Conservation (phyloP, 2,329 filamentous ascomycete genomes). For the Fusarium citri region DNA sequence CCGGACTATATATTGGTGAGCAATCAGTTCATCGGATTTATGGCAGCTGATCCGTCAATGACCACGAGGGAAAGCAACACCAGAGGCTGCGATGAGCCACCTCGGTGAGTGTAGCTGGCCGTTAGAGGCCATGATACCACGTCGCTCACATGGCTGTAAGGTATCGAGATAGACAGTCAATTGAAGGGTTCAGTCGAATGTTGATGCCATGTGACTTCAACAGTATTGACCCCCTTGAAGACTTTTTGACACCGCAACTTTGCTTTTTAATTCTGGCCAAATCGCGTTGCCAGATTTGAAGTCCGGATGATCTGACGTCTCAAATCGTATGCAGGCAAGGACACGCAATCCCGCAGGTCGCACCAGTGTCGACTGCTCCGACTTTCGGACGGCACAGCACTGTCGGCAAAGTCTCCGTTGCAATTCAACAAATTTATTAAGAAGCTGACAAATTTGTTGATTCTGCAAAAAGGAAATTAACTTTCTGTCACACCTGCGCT, state of each 20-base stretch:
- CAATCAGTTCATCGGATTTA: too few species aligned
- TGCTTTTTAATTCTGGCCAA: slow-evolving; percentile 3
- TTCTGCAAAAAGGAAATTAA: background rate
- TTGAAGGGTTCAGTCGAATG: background rate
- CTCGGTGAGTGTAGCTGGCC: background rate
- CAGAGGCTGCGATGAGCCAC: background rate
- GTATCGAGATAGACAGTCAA: accelerated
- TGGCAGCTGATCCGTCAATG: too few species aligned
- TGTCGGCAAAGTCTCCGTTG: background rate
- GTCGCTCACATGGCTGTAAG: background rate
- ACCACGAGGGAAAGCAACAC: too few species aligned
- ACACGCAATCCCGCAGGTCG: background rate
- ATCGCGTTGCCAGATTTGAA: background rate
- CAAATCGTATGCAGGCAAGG: background rate
- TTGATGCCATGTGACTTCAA: background rate
- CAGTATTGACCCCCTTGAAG: background rate
- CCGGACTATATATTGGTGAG: too few species aligned
- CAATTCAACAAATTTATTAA: background rate
- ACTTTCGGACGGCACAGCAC: background rate
- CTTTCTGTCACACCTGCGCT: background rate
- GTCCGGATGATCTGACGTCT: slow-evolving; percentile 3
- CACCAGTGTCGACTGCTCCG: background rate
- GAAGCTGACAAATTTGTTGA: background rate
- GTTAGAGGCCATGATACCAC: background rate
- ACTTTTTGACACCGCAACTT: slow-evolving; percentile 1